Conservation (phyloP, 2,329 filamentous ascomycete genomes). For the Tolypocladium cylindrosporum region DNA sequence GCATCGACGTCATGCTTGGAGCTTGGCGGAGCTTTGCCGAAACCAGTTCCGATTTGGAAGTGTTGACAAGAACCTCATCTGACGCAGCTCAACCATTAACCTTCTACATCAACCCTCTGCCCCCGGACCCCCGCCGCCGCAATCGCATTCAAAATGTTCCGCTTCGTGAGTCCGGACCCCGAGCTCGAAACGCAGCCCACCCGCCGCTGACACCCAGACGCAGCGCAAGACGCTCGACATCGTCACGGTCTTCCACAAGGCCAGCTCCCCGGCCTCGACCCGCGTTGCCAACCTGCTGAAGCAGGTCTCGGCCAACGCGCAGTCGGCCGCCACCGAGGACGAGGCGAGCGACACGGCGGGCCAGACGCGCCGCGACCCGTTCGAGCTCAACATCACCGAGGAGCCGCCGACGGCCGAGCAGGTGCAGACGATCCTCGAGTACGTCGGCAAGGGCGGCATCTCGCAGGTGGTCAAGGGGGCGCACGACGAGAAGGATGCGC, state of each 20-base stretch:
- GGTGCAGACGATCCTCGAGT: conserved; percentile 74
- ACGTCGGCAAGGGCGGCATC: conserved; percentile 57
- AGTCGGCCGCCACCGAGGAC: conserved; percentile 59
- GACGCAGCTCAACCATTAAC: neutral
- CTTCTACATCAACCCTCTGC: neutral
- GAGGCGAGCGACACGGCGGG: conserved; percentile 57
- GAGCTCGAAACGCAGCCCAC: neutral
- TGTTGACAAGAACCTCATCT: neutral
- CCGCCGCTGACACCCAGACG: conserved; percentile 8
- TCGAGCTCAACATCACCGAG: conserved; percentile 81
- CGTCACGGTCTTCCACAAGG: conserved; percentile 91
- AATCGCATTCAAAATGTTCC: conserved; percentile 10
- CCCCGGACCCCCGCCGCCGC: neutral
- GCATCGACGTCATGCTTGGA: neutral
- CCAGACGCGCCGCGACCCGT: conserved; percentile 57
- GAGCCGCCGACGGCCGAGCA: conserved; percentile 72
- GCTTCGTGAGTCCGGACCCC: conserved; percentile 9
- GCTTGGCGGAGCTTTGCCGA: neutral
- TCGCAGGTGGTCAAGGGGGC: conserved; percentile 62
- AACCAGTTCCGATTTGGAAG: neutral
- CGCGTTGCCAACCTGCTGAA: conserved; percentile 70
- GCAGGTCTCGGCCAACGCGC: conserved; percentile 62
- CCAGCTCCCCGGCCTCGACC: conserved; percentile 60
- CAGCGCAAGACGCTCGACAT: conserved; percentile 79
- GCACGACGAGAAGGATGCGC: conserved; percentile 61